These are phyloP conservation scores for Leccinum barrowsii DNA, from an alignment of 768 basidiomycete species.

Conservation along the genomic window DNA sequence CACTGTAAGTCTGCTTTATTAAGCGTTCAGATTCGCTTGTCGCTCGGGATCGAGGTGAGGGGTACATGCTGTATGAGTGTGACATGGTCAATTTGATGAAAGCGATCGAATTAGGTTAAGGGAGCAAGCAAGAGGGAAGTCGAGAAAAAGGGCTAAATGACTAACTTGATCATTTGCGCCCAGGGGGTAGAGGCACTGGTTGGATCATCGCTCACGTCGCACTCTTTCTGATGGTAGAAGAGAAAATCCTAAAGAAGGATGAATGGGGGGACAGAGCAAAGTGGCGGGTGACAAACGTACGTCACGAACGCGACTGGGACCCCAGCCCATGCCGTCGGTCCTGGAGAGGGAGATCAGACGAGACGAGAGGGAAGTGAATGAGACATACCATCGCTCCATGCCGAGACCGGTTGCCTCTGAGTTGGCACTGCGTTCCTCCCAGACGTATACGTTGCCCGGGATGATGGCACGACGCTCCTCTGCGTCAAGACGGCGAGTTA, in stretches of 20 bases:
- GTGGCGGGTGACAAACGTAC: conserved; percentile 14
- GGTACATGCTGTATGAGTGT: conserved; percentile 31
- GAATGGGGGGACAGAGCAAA: not conserved
- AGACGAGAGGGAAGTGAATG: not conserved
- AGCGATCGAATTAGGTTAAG: conserved; percentile 31
- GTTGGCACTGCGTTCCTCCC: conserved; percentile 84
- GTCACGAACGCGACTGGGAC: conserved; percentile 61
- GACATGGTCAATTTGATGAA: conserved; percentile 15
- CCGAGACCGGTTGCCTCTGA: conserved; percentile 79
- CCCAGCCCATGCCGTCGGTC: not conserved
- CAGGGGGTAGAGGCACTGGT: conserved; percentile 59
- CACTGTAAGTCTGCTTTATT: conserved; percentile 55
- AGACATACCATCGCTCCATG: conserved; percentile 74
- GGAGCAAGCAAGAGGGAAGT: conserved; percentile 19
- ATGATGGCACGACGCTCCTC: conserved; percentile 73
- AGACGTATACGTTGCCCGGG: conserved; percentile 81
- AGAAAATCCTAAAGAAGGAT: conserved; percentile 43
- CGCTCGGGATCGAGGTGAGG: conserved; percentile 39
- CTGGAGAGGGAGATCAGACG: not conserved
- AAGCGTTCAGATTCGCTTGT: conserved; percentile 40
- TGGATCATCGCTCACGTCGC: conserved; percentile 38
- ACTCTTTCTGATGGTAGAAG: conserved; percentile 52
- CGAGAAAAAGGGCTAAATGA: conserved; percentile 14
- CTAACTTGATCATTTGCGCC: conserved; percentile 71
- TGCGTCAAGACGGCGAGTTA: conserved; percentile 77